These are phyloP conservation scores for Thielaviopsis punctulata DNA, from an alignment of 2,329 filamentous ascomycete genomes.

Conservation along the genomic window DNA sequence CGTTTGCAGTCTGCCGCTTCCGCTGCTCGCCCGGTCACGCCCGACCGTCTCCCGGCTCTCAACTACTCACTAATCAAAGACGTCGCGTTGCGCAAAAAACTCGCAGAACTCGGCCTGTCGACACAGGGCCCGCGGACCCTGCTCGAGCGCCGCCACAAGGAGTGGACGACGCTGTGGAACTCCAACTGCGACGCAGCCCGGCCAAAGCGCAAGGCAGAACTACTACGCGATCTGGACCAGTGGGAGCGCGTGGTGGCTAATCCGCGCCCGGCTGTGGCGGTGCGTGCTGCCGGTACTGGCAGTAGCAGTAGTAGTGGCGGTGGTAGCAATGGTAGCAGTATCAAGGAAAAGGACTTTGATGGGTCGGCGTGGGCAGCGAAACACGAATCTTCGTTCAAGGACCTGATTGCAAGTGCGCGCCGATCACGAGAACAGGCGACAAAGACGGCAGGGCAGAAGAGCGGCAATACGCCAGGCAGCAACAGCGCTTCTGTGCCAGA, in stretches of 20 bases:
- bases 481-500: slow-evolving; percentile 13
- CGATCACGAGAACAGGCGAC: slow-evolving; percentile 30
- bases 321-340: slow-evolving; percentile 26
- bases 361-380: slow-evolving; percentile 54
- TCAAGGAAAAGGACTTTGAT: slow-evolving; percentile 85
- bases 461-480: not conserved
- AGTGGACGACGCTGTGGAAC: slow-evolving; percentile 94
- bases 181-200: slow-evolving; percentile 77
- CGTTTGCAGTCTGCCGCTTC: slow-evolving; percentile 15
- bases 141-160: slow-evolving; percentile 65
- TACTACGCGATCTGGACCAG: slow-evolving; percentile 61
- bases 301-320: slow-evolving; percentile 35
- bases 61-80: slow-evolving; percentile 86
- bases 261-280: slow-evolving; percentile 3
- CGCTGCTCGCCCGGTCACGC: too few species aligned
- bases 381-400: slow-evolving; percentile 60
- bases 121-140: slow-evolving; percentile 48
- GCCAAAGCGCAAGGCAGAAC: slow-evolving; percentile 51
- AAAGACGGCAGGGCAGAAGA: slow-evolving; percentile 11
- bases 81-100: slow-evolving; percentile 56
- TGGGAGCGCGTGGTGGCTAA: slow-evolving; percentile 64
- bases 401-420: slow-evolving; percentile 61
- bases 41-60: slow-evolving; percentile 56
- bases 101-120: slow-evolving; percentile 64
- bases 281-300: slow-evolving; percentile 37